phyloP scores from a whole-genome alignment of 345 rosid species.

The Jatropha curcas region DNA sequence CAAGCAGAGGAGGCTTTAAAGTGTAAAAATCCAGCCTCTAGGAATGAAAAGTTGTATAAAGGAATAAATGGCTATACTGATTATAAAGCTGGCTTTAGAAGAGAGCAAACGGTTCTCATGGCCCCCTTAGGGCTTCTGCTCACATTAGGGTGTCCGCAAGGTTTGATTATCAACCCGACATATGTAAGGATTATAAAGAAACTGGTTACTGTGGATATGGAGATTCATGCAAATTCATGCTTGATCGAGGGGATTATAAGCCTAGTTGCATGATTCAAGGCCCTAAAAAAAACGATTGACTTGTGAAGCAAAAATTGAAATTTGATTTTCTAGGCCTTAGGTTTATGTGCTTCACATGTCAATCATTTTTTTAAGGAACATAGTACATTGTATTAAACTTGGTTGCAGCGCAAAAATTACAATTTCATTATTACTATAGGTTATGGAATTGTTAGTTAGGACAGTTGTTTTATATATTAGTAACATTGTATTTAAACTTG shows the following conservation, averaged over 20 bases:
- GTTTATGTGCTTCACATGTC: too few relatives aligned
- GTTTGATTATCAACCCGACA: constrained; percentile 87
- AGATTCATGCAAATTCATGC: constrained; percentile 85
- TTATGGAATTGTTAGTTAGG: background rate
- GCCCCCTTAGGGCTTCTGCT: constrained; percentile 95
- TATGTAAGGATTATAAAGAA: constrained; percentile 88
- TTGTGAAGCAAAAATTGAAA: too few relatives aligned
- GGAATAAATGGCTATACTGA: constrained; percentile 85
- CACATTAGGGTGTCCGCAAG: constrained; percentile 85
- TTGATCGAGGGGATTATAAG: constrained; percentile 88
- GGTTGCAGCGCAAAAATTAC: constrained; percentile 8
- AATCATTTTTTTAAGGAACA: background rate
- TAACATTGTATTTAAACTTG: too few relatives aligned
- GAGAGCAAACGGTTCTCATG: constrained; percentile 92
- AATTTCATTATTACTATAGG: background rate
- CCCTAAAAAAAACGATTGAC: too few relatives aligned
- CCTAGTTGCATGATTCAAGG: too few relatives aligned
- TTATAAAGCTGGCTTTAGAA: constrained; percentile 69
- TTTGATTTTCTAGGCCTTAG: background rate
- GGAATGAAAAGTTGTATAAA: constrained; percentile 63
- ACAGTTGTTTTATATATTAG: background rate
- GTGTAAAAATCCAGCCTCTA: constrained; percentile 49
- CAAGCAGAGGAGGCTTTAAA: constrained; percentile 62
- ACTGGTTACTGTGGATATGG: constrained; percentile 93
- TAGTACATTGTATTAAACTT: background rate